Percentiles rank a stretch among this genome's conserved stretches.
These are phyloP conservation scores for Lentinus brumalis DNA, from an alignment of 768 basidiomycete species.

Conservation along the genomic window DNA sequence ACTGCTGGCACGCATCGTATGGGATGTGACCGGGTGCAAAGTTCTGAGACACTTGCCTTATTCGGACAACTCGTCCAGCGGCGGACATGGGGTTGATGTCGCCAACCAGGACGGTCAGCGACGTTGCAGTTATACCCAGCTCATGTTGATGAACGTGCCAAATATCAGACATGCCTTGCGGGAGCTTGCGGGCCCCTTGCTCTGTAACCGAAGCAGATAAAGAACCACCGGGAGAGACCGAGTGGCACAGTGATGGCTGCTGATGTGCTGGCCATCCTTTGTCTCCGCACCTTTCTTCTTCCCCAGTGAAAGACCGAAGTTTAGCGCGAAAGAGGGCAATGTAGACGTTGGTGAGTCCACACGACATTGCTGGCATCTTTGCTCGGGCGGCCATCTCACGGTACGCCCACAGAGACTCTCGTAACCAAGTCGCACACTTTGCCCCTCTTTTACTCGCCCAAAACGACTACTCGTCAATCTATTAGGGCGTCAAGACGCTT, in stretches of 20 bases:
- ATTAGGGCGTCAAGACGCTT: not conserved
- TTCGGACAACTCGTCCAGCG: not conserved
- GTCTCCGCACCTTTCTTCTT: conserved; percentile 5
- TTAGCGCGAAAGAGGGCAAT: not conserved
- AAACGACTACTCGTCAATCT: conserved; percentile 11
- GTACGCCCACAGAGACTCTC: conserved; percentile 15
- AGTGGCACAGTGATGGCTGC: conserved; percentile 17
- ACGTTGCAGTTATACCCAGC: not conserved
- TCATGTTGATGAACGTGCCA: not conserved
- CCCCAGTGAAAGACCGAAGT: not conserved
- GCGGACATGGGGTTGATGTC: not conserved
- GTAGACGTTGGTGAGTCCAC: conserved; percentile 1
- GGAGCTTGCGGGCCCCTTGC: not conserved
- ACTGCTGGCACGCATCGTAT: too few species aligned
- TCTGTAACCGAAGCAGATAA: conserved; percentile 1
- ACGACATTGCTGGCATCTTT: not conserved
- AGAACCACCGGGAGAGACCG: conserved; percentile 6
- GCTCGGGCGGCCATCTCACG: conserved; percentile 1
- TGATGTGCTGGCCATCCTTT: not conserved
- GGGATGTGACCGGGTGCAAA: not conserved
- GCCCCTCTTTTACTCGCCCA: conserved; percentile 13
- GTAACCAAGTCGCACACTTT: conserved; percentile 5
- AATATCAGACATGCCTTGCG: conserved; percentile 5
- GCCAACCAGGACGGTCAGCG: not conserved
- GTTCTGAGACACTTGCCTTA: conserved; percentile 12